A percentile compares a stretch with the other conserved stretches of the same genome.
These are phyloP conservation scores for Dichotomocladium elegans DNA, from an alignment of 371 early-diverging fungal genomes.

Conservation along the genomic window DNA sequence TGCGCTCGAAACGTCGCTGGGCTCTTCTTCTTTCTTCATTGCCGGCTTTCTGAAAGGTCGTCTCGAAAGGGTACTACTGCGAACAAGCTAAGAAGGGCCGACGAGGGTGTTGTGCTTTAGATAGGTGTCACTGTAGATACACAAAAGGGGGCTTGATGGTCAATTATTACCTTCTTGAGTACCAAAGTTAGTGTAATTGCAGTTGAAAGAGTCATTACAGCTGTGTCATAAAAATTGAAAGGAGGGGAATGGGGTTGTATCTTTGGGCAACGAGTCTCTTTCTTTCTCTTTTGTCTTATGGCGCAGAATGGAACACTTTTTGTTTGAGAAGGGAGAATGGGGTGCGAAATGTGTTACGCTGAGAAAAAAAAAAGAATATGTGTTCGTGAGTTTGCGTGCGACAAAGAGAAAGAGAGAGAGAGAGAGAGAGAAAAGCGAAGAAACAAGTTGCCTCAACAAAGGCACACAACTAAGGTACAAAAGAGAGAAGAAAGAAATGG, in stretches of 20 bases:
- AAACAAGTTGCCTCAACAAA: no score
- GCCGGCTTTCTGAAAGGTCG: neutral
- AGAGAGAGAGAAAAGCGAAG: constrained; percentile 11
- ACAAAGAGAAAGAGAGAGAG: neutral
- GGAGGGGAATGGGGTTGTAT: constrained; percentile 20
- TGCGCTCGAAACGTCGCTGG: neutral
- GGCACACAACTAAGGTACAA: no score
- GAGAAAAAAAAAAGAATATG: no score
- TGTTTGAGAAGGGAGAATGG: no score
- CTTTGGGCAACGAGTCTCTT: constrained; percentile 3
- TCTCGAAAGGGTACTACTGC: neutral
- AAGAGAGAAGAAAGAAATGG: no score
- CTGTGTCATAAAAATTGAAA: constrained; percentile 7
- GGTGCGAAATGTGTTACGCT: no score
- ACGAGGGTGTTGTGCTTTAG: neutral
- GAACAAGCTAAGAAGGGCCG: neutral
- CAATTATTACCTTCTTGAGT: constrained; percentile 18
- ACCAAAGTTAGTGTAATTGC: constrained; percentile 17
- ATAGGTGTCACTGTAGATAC: no score
- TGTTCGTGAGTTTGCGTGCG: no score
- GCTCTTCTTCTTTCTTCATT: neutral
- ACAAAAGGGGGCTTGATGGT: no score
- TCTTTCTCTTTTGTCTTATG: neutral
- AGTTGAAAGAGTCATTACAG: constrained; percentile 18
- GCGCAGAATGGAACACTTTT: neutral